Base-by-base conservation (phyloP, 305 asterid genomes). In the Rubia tinctorum region DNA sequence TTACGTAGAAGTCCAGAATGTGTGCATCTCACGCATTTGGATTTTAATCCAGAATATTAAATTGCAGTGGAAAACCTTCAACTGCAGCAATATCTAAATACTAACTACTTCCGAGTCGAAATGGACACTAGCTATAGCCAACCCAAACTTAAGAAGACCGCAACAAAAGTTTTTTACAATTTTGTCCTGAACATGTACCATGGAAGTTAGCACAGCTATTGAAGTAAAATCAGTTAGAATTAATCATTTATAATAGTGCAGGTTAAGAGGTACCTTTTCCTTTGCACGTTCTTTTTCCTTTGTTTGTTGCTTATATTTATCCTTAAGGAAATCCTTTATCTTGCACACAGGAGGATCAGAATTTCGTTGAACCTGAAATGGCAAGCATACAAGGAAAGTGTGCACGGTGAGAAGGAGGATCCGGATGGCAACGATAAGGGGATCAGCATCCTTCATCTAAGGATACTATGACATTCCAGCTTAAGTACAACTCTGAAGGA, bases 291-390 rank as follows among this genome's bases (percentile, higher is more conserved):
- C 89, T 73, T 87, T 92, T 70, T 88, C 99, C 91, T 82, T 89
- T 56, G 84, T 8, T 66, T 85, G 88, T 71, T 81, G 84, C 69
- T 84, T 58, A 78, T 87, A 88, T 79, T 82, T 90, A 25, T 90
- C 93, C 78, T 73, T 89, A 71, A 83, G 71, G 84, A 80, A 88
- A 85, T 94, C 92, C 82, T 80, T 81, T 63, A 94, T 74, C 84
- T 92, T 90, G 91, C 97, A 91, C 69, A 89, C 97, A 59, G 98
- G 97, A 74, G 96, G 96, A 51, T 78, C 76, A 55, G 80, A 82
- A 60, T 72, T 62, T 76, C 79, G 81, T 75, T 87, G 86, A 80
- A 90, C 97, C 97, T 94, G 83, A 79, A 81, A 61, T 69, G 45
- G 60, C 72, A 49, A 61, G 34, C 20, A 63, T 27, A 34, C 5